Evolutionary conservation across 768 basidiomycete species (phyloP).

Genomic region (Pholiota microspora): DNA sequence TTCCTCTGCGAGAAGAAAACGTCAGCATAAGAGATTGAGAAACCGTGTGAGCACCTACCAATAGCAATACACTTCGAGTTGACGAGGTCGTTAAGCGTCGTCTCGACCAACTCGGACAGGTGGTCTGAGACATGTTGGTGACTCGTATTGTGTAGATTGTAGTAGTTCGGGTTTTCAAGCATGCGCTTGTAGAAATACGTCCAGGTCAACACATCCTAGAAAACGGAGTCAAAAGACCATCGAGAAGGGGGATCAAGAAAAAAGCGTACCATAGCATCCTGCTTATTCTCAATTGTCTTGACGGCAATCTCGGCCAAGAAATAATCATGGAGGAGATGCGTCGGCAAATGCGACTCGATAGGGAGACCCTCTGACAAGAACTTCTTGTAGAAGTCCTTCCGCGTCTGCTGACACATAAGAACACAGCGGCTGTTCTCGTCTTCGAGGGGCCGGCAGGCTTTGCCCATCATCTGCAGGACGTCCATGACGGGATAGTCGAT

Average conservation of each 20-base stretch:
- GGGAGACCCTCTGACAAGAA: conserved; percentile 97
- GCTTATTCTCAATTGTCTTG: conserved; percentile 99
- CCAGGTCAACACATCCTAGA: conserved; percentile 94
- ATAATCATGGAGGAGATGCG: conserved; percentile 90
- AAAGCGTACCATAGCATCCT: conserved; percentile 82
- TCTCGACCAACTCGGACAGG: conserved; percentile 94
- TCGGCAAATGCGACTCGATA: conserved; percentile 92
- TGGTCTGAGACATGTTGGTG: conserved; percentile 96
- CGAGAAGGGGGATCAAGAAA: background rate
- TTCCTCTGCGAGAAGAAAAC: conserved; percentile 54
- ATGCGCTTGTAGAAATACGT: conserved; percentile 97
- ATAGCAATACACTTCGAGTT: conserved; percentile 95
- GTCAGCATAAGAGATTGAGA: background rate
- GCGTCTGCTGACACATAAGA: conserved; percentile 95
- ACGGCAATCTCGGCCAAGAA: conserved; percentile 98
- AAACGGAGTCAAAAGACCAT: conserved; percentile 4
- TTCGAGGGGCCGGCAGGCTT: conserved; percentile 88
- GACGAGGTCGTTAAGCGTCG: conserved; percentile 85
- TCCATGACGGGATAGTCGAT: conserved; percentile 98
- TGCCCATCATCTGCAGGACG: conserved; percentile 98
- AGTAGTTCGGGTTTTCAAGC: conserved; percentile 97
- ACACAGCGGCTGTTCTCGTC: conserved; percentile 93
- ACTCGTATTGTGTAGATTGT: conserved; percentile 91
- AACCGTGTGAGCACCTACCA: conserved; percentile 41
- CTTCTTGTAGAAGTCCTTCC: conserved; percentile 99